Conservation (phyloP, 2,329 filamentous ascomycete species). For the Magnaporthiopsis incrustans region DNA sequence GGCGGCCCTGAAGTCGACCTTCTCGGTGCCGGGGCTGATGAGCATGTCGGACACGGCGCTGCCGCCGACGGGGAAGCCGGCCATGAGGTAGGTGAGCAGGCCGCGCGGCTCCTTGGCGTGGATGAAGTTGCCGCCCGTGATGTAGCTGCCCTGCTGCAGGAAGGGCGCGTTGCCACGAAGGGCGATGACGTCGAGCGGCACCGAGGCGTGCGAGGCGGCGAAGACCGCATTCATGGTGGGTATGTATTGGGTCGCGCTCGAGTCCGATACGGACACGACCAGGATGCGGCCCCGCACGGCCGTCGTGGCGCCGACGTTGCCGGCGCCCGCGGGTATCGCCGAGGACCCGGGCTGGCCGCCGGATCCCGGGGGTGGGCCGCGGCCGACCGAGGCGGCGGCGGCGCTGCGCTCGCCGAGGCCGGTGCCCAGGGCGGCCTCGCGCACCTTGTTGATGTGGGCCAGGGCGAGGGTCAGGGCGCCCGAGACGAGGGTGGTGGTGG, state of each 20-base stretch:
- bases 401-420: constrained; percentile 12
- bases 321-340: constrained; percentile 17
- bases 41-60: constrained; percentile 31
- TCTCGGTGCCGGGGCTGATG: constrained; percentile 70
- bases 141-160: constrained; percentile 76
- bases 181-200: constrained; percentile 88
- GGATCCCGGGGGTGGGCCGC: background rate
- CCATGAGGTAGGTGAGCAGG: constrained; percentile 87
- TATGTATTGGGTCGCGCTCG: constrained; percentile 86
- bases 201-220: constrained; percentile 77
- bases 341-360: constrained; percentile 27
- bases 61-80: constrained; percentile 56
- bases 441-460: constrained; percentile 80
- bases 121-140: constrained; percentile 51
- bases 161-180: constrained; percentile 82
- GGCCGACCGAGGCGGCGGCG: background rate
- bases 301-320: constrained; percentile 18
- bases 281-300: constrained; percentile 75
- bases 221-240: constrained; percentile 98
- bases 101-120: constrained; percentile 53
- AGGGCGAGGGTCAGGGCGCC: constrained; percentile 87
- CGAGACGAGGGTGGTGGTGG: constrained; percentile 78
- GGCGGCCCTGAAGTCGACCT: constrained; percentile 93
- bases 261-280: constrained; percentile 79
- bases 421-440: constrained; percentile 54